These are phyloP conservation scores for Drechslerella coelobrocha DNA, from an alignment of 2,329 filamentous ascomycete genomes.

Conservation along the genomic window DNA sequence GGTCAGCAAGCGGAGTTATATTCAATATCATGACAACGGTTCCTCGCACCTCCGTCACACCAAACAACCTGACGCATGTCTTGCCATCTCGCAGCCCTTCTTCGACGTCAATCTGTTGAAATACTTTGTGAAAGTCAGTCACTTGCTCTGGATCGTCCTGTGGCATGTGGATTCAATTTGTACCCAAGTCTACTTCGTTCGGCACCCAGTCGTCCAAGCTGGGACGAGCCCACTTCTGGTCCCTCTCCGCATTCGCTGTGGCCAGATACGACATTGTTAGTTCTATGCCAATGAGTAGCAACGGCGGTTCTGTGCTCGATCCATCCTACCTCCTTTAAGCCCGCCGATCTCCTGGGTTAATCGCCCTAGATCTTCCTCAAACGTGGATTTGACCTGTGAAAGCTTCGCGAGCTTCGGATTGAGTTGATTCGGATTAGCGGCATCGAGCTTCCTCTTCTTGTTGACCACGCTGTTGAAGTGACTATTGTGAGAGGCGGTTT, in stretches of 20 bases:
- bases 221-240: slow-evolving; percentile 86
- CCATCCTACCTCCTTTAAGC: slow-evolving; percentile 68
- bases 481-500: slow-evolving; percentile 42
- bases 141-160: background rate
- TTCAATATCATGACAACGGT: background rate
- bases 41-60: slow-evolving; percentile 74
- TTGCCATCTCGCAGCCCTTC: slow-evolving; percentile 79
- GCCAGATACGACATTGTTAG: background rate
- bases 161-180: background rate
- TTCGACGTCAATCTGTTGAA: slow-evolving; percentile 95
- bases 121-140: slow-evolving; percentile 59
- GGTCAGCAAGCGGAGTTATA: slow-evolving; percentile 43
- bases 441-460: slow-evolving; percentile 49
- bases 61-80: slow-evolving; percentile 87
- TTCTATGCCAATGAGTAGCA: background rate
- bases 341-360: slow-evolving; percentile 90
- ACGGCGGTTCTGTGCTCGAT: background rate
- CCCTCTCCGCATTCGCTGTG: slow-evolving; percentile 76
- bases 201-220: slow-evolving; percentile 67
- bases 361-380: slow-evolving; percentile 95
- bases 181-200: slow-evolving; percentile 69
- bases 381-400: slow-evolving; percentile 82
- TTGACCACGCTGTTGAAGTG: slow-evolving; percentile 48
- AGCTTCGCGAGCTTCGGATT: slow-evolving; percentile 51
- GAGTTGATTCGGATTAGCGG: slow-evolving; percentile 56